phyloP scores from a whole-genome alignment of 768 basidiomycete genomes.

The Tylopilus felleus region DNA sequence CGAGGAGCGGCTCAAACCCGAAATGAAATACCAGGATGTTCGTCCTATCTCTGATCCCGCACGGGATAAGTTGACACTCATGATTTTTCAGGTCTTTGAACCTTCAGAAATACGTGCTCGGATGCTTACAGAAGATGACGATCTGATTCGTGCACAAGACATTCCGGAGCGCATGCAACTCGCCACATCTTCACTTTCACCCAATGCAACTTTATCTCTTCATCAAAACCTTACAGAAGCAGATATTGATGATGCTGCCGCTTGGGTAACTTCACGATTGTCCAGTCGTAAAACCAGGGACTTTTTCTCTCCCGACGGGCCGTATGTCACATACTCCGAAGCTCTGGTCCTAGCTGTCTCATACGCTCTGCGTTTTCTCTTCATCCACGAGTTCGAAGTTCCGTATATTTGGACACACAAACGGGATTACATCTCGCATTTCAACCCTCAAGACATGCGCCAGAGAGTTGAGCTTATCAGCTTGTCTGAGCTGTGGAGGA shows the following conservation, averaged over 20 bases:
- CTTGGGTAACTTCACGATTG: conserved; percentile 83
- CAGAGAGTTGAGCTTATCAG: conserved; percentile 64
- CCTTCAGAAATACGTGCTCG: conserved; percentile 92
- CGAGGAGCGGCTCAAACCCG: conserved; percentile 53
- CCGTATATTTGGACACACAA: conserved; percentile 95
- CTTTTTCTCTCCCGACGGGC: conserved; percentile 67
- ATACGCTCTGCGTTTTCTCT: conserved; percentile 74
- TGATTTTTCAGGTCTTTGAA: conserved; percentile 78
- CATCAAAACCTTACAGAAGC: conserved; percentile 64
- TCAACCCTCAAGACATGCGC: conserved; percentile 63
- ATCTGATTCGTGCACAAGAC: conserved; percentile 85
- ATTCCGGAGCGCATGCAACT: conserved; percentile 96
- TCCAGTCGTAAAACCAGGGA: conserved; percentile 67
- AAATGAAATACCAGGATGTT: conserved; percentile 86
- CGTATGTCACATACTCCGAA: conserved; percentile 54
- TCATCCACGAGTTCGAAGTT: conserved; percentile 87
- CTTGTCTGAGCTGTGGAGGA: conserved; percentile 85
- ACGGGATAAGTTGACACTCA: conserved; percentile 4
- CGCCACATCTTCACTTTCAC: conserved; percentile 77
- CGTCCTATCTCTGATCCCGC: conserved; percentile 13
- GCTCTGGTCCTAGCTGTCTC: conserved; percentile 78
- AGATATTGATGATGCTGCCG: conserved; percentile 76
- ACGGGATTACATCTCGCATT: conserved; percentile 84
- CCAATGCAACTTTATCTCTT: conserved; percentile 54
- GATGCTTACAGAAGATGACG: conserved; percentile 90